A percentile compares a stretch with the other conserved stretches of the same genome.
Evolutionary conservation across 2,329 filamentous ascomycete genomes (phyloP).

Genomic region (Paramyrothecium sp.): DNA sequence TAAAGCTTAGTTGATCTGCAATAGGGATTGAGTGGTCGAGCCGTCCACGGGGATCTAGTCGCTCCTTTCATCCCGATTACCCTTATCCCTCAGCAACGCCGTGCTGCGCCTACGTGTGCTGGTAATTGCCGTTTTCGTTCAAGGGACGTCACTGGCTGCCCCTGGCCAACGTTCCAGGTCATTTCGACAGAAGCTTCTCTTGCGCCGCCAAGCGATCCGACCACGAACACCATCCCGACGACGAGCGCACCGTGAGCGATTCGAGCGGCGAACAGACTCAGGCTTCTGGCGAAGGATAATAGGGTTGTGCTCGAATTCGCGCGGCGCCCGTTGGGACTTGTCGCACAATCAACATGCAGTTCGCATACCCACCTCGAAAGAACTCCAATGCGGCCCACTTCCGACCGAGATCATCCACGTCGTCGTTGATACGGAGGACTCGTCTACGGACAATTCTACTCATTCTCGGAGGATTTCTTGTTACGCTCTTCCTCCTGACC

Average conservation of each 20-base stretch:
- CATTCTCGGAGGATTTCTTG: conserved; percentile 51
- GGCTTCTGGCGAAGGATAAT: too few relatives aligned
- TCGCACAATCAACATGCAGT: conserved; percentile 65
- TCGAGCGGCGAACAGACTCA: background rate
- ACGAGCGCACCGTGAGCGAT: background rate
- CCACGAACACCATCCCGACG: background rate
- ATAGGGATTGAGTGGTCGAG: too few relatives aligned
- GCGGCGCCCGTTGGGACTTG: background rate
- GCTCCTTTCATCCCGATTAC: background rate
- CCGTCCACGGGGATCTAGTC: background rate
- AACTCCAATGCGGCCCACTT: conserved; percentile 74
- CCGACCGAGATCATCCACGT: conserved; percentile 56
- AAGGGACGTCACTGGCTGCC: too few relatives aligned
- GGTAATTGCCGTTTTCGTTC: too few relatives aligned
- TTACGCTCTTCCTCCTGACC: conserved; percentile 61
- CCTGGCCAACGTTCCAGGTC: too few relatives aligned
- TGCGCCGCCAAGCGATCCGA: too few relatives aligned
- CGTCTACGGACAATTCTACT: conserved; percentile 61
- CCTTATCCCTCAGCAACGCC: background rate
- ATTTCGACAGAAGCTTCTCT: too few relatives aligned
- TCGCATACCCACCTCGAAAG: conserved; percentile 85
- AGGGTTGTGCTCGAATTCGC: background rate
- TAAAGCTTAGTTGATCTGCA: background rate
- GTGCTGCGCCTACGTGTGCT: too few relatives aligned
- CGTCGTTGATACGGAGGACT: conserved; percentile 55